Percentiles rank a stretch among this genome's conserved stretches.
Conservation (phyloP, 257 asterid species). For the Fraxinus pennsylvanica region DNA sequence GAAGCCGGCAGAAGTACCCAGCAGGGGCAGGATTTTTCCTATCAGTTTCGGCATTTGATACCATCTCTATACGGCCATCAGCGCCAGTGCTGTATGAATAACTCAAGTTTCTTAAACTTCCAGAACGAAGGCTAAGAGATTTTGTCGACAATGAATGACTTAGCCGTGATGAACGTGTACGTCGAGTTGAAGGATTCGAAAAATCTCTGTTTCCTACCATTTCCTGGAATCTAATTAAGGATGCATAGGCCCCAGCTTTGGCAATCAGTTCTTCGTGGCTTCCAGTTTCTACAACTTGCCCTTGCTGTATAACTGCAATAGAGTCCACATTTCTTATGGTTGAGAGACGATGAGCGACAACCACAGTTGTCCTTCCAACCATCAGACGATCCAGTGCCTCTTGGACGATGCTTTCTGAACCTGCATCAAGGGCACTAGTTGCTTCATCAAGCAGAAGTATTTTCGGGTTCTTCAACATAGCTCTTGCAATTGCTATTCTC, state of each 20-base stretch:
- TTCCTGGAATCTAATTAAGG: constrained; percentile 86
- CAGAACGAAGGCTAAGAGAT: constrained; percentile 94
- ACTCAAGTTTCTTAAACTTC: constrained; percentile 86
- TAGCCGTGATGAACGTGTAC: constrained; percentile 79
- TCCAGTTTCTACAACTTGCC: constrained; percentile 94
- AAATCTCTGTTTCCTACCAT: constrained; percentile 85
- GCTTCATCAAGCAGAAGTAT: constrained; percentile 94
- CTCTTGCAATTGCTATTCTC: constrained; percentile 92
- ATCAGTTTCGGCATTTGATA: constrained; percentile 89
- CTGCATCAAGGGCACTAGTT: constrained; percentile 90
- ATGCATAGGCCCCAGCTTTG: constrained; percentile 89
- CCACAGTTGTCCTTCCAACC: constrained; percentile 92
- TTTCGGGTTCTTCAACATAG: constrained; percentile 87
- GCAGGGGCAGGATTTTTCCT: constrained; percentile 81
- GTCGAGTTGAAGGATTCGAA: constrained; percentile 85
- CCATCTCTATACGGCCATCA: constrained; percentile 96
- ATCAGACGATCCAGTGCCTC: constrained; percentile 95
- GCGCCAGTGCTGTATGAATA: constrained; percentile 97
- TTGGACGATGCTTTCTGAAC: constrained; percentile 91
- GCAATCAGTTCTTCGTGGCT: constrained; percentile 89
- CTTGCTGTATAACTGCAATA: constrained; percentile 93
- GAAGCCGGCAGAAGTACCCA: constrained; percentile 81
- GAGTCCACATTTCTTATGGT: constrained; percentile 88
- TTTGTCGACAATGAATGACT: constrained; percentile 91
- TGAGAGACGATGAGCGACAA: constrained; percentile 96